These are phyloP conservation scores for Blastocystis sp. DNA, from an alignment of 352 stramenopile genomes.

Conservation along the genomic window DNA sequence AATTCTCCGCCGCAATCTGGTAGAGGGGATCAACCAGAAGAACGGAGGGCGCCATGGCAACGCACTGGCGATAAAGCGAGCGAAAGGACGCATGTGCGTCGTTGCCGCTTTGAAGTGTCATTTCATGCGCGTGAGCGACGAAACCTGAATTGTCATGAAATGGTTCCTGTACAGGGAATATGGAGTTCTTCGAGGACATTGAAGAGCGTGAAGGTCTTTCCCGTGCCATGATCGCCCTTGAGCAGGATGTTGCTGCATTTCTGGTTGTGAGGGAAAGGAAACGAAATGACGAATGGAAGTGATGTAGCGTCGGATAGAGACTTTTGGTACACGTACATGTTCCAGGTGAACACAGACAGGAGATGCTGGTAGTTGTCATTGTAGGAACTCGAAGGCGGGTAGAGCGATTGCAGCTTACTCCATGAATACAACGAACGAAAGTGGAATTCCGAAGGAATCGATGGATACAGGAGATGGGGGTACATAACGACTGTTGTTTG, in stretches of 20 bases:
- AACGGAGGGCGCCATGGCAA: background rate
- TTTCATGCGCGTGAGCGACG: background rate
- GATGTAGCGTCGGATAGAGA: background rate
- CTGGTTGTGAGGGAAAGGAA: background rate
- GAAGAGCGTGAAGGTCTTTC: background rate
- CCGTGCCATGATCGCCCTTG: background rate
- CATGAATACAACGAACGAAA: background rate
- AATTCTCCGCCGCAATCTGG: background rate
- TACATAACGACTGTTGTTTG: background rate
- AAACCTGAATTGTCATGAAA: background rate
- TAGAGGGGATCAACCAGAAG: conserved; percentile 36
- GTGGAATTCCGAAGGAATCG: background rate
- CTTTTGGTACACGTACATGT: background rate
- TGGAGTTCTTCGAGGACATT: background rate
- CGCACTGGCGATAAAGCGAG: background rate
- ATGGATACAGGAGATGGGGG: background rate
- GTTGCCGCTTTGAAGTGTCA: background rate
- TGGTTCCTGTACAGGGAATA: background rate
- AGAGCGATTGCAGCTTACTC: background rate
- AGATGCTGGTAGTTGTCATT: background rate
- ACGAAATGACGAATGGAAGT: background rate
- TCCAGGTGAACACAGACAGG: background rate
- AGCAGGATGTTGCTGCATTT: conserved; percentile 6
- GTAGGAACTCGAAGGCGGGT: background rate
- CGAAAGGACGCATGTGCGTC: background rate